A percentile compares a stretch with the other conserved stretches of the same genome.
phyloP scores from a whole-genome alignment of 257 asterid species.

The Leptodermis oblonga region DNA sequence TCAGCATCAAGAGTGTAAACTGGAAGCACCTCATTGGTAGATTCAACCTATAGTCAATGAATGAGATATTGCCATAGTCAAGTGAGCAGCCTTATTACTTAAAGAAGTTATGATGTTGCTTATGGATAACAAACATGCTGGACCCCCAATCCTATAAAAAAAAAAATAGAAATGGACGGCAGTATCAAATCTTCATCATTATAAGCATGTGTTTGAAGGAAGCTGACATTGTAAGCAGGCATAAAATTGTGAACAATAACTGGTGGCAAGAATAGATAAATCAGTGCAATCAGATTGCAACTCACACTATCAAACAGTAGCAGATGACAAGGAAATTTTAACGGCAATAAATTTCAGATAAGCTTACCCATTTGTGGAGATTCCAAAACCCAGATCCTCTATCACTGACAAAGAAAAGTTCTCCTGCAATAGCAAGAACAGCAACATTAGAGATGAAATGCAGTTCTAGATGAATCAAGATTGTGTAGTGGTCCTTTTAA shows the following conservation, averaged over 20 bases:
- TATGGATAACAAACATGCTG: not conserved
- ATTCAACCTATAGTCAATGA: constrained; percentile 54
- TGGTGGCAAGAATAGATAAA: not conserved
- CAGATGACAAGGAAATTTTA: constrained; percentile 7
- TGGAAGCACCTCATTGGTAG: constrained; percentile 67
- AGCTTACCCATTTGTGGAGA: constrained; percentile 84
- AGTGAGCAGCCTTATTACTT: not conserved
- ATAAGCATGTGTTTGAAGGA: not conserved
- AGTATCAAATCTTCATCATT: not conserved
- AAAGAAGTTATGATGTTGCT: not conserved
- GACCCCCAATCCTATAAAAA: not conserved
- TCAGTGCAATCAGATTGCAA: not conserved
- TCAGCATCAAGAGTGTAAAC: constrained; percentile 72
- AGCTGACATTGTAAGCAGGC: not conserved
- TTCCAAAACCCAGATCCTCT: constrained; percentile 92
- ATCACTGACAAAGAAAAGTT: constrained; percentile 84
- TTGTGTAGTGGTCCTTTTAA: not conserved
- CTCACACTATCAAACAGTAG: not conserved
- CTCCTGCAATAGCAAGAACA: constrained; percentile 55
- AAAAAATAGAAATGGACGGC: not conserved
- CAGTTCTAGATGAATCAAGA: not conserved
- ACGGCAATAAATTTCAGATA: not conserved
- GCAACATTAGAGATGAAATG: not conserved
- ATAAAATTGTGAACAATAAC: not conserved
- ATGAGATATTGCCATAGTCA: not conserved